Conservation (phyloP, 2,329 filamentous ascomycete species). For the Thelonectria rubi region DNA sequence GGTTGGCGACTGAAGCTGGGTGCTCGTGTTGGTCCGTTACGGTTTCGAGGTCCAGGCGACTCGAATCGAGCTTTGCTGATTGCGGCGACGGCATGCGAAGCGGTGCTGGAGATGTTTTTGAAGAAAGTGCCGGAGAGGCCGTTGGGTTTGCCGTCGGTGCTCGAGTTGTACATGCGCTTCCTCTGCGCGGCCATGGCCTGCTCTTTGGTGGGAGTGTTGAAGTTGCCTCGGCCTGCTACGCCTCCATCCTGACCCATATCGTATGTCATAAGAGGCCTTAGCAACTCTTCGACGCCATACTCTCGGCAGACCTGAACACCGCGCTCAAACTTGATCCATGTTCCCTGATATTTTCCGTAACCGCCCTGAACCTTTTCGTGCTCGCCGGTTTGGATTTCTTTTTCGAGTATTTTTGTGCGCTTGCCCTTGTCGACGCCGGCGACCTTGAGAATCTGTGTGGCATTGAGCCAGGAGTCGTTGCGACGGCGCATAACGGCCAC, state of each 20-base stretch:
- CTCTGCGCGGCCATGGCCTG: slow-evolving; percentile 96
- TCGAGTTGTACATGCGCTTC: slow-evolving; percentile 85
- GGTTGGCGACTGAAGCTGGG: slow-evolving; percentile 76
- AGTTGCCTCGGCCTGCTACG: slow-evolving; percentile 73
- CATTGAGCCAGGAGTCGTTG: slow-evolving; percentile 95
- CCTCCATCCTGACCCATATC: slow-evolving; percentile 82
- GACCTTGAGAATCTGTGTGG: slow-evolving; percentile 97
- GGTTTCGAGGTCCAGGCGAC: slow-evolving; percentile 77
- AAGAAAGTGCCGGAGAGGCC: slow-evolving; percentile 88
- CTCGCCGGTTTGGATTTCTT: slow-evolving; percentile 94
- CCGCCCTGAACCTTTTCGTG: slow-evolving; percentile 99
- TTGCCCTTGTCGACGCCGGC: slow-evolving; percentile 98
- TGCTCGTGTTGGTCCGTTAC: slow-evolving; percentile 71
- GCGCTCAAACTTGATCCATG: slow-evolving; percentile 95
- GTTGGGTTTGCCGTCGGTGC: slow-evolving; percentile 72
- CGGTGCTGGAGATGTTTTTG: slow-evolving; percentile 93
- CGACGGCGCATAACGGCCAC: slow-evolving; percentile 96
- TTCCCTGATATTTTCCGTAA: slow-evolving; percentile 98
- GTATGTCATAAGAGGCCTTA: slow-evolving; percentile 80
- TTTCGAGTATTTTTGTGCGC: slow-evolving; percentile 96
- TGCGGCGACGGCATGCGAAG: slow-evolving; percentile 91
- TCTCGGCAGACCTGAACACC: slow-evolving; percentile 90
- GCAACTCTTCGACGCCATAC: slow-evolving; percentile 78
- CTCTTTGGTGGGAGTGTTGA: slow-evolving; percentile 97
- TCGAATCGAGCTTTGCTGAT: slow-evolving; percentile 97